Conservation (phyloP, 2,329 filamentous ascomycete genomes). For the Penicillium sp. region DNA sequence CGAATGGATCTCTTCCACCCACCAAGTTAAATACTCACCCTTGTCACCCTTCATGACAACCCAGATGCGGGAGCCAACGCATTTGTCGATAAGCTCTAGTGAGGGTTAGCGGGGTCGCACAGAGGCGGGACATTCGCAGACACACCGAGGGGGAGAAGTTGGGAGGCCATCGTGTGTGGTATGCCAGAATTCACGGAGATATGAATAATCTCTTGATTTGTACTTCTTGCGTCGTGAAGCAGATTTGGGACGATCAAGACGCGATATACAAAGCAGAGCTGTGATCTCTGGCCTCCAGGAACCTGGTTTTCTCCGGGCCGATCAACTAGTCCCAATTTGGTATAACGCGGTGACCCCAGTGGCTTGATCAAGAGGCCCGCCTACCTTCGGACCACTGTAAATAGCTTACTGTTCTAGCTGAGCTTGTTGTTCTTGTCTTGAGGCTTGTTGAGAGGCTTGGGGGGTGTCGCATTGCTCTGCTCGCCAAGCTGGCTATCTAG, state of each 20-base stretch:
- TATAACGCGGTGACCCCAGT: slow-evolving; percentile 2
- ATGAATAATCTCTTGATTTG: background rate
- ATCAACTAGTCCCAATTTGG: slow-evolving; percentile 8
- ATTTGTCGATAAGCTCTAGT: slow-evolving; percentile 96
- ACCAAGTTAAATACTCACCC: slow-evolving; percentile 57
- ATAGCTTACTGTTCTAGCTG: background rate
- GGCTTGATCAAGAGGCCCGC: background rate
- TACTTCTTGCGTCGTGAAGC: background rate
- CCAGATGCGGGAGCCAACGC: slow-evolving; percentile 96
- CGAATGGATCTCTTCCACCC: background rate
- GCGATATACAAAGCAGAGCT: slow-evolving; percentile 13
- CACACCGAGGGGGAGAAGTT: slow-evolving; percentile 71
- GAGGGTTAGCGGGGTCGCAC: slow-evolving; percentile 26
- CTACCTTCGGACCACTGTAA: background rate
- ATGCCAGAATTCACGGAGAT: background rate
- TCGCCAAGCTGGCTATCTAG: background rate
- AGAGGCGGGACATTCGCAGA: slow-evolving; percentile 8
- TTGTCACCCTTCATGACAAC: slow-evolving; percentile 99
- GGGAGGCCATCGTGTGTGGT: slow-evolving; percentile 63
- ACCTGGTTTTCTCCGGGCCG: slow-evolving; percentile 17
- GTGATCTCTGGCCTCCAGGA: slow-evolving; percentile 16
- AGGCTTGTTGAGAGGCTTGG: background rate
- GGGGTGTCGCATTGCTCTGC: background rate
- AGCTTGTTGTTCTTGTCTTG: background rate
- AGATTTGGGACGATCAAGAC: background rate